Evolutionary conservation across 441 rosid species (phyloP).

Genomic region (Theobroma grandiflorum): DNA sequence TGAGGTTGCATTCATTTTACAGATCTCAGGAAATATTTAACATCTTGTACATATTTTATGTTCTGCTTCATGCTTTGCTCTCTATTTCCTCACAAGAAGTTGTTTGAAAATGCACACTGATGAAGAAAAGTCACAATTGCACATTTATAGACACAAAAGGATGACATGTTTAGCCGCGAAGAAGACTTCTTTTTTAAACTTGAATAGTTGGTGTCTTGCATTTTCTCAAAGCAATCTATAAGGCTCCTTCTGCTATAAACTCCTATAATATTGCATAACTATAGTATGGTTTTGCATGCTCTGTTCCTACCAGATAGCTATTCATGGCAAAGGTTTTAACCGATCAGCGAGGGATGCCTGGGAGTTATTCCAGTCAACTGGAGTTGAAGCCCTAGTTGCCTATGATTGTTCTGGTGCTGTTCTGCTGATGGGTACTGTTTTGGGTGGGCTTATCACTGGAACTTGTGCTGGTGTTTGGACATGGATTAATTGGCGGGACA

Average conservation of each 20-base stretch:
- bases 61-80: too few species aligned
- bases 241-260: not conserved
- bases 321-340: constrained; percentile 93
- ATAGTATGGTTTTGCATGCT: not conserved
- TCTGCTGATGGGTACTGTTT: constrained; percentile 83
- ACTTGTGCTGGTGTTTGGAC: constrained; percentile 90
- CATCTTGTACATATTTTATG: too few species aligned
- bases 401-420: constrained; percentile 98
- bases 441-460: constrained; percentile 94
- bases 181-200: constrained; percentile 5
- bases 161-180: not conserved
- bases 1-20: too few species aligned
- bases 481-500: constrained; percentile 65
- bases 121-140: too few species aligned
- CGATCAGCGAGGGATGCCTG: constrained; percentile 96
- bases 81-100: too few species aligned
- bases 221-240: not conserved
- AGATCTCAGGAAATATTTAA: too few species aligned
- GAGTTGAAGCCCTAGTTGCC: constrained; percentile 96
- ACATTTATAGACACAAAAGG: not conserved
- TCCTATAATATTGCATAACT: constrained; percentile 13
- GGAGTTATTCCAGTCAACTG: constrained; percentile 97
- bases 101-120: too few species aligned
- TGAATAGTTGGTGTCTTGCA: not conserved
- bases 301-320: constrained; percentile 68